Evolutionary conservation across 2,329 filamentous ascomycete species (phyloP), one percentile per base, ranked within the genome.

Genomic region (Penicillium sp.): DNA sequence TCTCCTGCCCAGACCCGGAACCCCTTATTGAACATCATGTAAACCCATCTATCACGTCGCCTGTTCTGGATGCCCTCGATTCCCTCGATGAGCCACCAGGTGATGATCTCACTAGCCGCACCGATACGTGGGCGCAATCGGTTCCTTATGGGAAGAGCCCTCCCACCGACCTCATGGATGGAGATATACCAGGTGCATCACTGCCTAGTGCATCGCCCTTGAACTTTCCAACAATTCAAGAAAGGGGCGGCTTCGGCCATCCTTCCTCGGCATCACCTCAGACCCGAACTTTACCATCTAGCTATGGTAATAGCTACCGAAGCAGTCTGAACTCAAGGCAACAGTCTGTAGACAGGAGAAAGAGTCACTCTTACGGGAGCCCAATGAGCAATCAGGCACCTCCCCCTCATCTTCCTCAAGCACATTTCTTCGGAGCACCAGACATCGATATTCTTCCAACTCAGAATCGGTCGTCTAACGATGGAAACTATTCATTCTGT

Each of bases 351-450:
- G 75, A 77, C 50, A 66, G 71, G 52, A 67, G 73, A 16, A 73
- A 75, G 56, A 74, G 74, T 32, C 65, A 73, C 51, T 76, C 74
- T 22, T 65, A 72, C 43, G 72, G 68, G 24, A 70, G 66, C 53
- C 70, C 73, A 9, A 69, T 71, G 61, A 66, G 68, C 55, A 69
- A 69, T 24, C 62, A 72, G 20, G 69, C 70, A 26, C 87, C 88
- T 3, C 81, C 88, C 10, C 89, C 89, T 4, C 89, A 92, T 69
- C 84, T 90, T 57, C 82, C 86, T 1, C 89, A 92, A 71, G 75
- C 89, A 18, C 89, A 92, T 74, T 93, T 89, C 72, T 92, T 91
- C 69, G 83, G 86, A 43, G 81, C 85, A 0, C 88, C 89, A 1
- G 88, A 92, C 61, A 79, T 92, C 32, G 88, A 93, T 63, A 78